Base-by-base conservation (phyloP, 352 stramenopile genomes). In the Peronosclerospora sorghi region DNA sequence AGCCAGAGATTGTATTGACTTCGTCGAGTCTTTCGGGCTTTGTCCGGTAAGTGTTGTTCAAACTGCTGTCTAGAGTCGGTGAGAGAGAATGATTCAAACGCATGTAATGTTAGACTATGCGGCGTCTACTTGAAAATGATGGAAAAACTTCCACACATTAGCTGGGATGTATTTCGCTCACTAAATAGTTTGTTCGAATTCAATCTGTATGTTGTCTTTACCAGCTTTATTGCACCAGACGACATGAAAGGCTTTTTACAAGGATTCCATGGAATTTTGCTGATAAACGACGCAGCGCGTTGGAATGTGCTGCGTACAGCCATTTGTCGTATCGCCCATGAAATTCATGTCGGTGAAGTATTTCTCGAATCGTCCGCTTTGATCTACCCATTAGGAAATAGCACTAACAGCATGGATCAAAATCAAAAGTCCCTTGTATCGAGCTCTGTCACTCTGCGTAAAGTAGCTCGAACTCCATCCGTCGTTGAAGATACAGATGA, bases 121-220 rank as follows among this genome's bases (percentile, higher is more conserved):
- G 80, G 80, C 26, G 63, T 87, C 8, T 89, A 93, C 37, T 41
- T 93, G 34, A 93, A 93, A 61, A 86, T 90, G 64, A 90, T 93
- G 77, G 61, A 89, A 41, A 61, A 89, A 20, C 41, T 93, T 32
- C 77, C 77, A 9, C 64, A 83, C 23, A 68, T 86, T 19, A 53
- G 63, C 10, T 87, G 72, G 68, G 72, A 90, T 23, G 54, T 76
- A 15, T 82, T 87, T 48, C 47, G 69, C 23, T 62, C 68, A 38
- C 58, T 93, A n/a, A 75, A 82, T 43, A 78, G 75, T 36, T 39
- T 90, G 17, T 83, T 86, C 21, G 77, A 93, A 51, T 86, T 90
- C 53, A 73, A 86, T 21, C 38, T 83, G 32, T 90, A 86, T 45
- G 68, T 70, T 6, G 65, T 83, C 23, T 84, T 90, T 42, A 84